Evolutionary conservation across 2,329 filamentous ascomycete species (phyloP).

Genomic region (Pseudogymnoascus sp.): DNA sequence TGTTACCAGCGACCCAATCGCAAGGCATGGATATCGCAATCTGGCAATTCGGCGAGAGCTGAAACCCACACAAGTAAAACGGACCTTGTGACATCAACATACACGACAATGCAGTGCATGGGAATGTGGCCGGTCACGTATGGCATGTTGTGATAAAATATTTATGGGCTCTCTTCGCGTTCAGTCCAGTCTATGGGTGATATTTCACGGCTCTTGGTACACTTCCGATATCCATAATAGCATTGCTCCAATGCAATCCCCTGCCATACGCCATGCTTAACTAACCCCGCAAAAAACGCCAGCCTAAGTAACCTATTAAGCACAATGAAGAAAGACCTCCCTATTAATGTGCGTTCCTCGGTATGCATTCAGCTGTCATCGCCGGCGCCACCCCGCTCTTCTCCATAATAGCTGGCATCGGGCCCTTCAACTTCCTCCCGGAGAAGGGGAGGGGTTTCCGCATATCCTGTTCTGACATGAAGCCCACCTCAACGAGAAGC

Average conservation of each 20-base stretch:
- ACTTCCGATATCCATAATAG: background rate
- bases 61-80: background rate
- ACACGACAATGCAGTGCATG: background rate
- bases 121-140: background rate
- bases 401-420: background rate
- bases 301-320: background rate
- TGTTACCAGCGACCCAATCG: background rate
- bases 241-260: background rate
- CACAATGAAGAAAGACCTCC: background rate
- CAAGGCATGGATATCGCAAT: background rate
- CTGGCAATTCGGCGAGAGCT: background rate
- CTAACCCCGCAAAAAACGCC: background rate
- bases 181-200: background rate
- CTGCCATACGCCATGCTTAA: background rate
- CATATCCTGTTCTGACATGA: slow-evolving; percentile 8
- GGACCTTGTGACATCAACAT: background rate
- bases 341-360: slow-evolving; percentile 1
- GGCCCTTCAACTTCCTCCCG: background rate
- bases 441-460: slow-evolving; percentile 10
- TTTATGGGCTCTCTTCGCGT: background rate
- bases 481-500: slow-evolving; percentile 35
- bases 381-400: background rate
- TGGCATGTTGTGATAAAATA: background rate
- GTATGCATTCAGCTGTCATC: slow-evolving; percentile 2
- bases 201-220: background rate